Conservation (phyloP, 345 rosid species). For the Carallia brachiata region DNA sequence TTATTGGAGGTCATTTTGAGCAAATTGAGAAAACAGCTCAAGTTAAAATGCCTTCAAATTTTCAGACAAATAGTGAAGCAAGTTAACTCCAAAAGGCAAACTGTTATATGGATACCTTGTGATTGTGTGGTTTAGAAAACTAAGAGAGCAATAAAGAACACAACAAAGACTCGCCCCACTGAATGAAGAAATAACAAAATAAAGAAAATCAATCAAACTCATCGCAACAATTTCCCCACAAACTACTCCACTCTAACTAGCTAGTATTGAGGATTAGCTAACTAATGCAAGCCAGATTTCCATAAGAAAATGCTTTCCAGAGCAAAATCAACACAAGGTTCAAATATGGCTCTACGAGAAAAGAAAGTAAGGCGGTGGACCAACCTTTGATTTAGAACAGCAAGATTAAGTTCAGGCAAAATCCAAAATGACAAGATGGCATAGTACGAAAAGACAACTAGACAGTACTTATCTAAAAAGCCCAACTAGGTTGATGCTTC, state of each 20-base stretch:
- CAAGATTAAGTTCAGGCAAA: too few relatives aligned
- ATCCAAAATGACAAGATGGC: too few relatives aligned
- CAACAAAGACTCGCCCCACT: not conserved
- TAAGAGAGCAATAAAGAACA: not conserved
- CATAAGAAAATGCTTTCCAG: too few relatives aligned
- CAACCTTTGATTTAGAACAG: too few relatives aligned
- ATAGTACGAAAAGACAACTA: too few relatives aligned
- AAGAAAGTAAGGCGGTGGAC: too few relatives aligned
- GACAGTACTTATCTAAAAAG: too few relatives aligned
- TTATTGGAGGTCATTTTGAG: constrained; percentile 15
- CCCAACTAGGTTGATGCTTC: too few relatives aligned
- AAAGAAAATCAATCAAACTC: not conserved
- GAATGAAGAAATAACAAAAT: not conserved
- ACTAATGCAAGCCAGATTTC: not conserved
- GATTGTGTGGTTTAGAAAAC: not conserved
- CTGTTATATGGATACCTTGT: constrained; percentile 1
- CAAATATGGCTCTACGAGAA: too few relatives aligned
- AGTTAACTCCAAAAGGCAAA: not conserved
- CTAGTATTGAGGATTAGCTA: not conserved
- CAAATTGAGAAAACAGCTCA: constrained; percentile 2
- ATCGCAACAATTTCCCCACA: too few relatives aligned
- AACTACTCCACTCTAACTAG: too few relatives aligned
- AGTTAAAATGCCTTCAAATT: not conserved
- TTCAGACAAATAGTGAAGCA: not conserved
- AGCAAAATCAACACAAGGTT: too few relatives aligned